phyloP scores from a whole-genome alignment of 1,284 basidiomycete species.

The Melampsora larici-populina region DNA sequence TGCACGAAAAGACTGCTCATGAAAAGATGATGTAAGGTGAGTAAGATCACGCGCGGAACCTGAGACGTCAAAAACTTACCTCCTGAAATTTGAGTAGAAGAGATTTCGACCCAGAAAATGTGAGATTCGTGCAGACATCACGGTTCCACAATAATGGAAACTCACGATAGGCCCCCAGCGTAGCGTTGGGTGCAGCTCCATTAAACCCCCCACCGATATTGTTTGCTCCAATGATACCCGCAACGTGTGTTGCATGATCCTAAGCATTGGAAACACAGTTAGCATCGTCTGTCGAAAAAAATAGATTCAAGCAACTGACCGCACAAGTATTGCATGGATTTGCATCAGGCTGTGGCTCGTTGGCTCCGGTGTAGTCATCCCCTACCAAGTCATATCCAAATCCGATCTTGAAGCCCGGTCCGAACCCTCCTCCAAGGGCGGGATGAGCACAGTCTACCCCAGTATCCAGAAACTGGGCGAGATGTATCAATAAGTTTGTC shows the following conservation, averaged over 20 bases:
- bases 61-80: background rate
- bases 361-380: conserved; percentile 21
- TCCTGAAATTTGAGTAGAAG: too few relatives aligned
- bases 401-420: conserved; percentile 63
- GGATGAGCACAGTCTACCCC: conserved; percentile 64
- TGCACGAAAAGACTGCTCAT: background rate
- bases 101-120: too few relatives aligned
- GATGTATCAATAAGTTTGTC: too few relatives aligned
- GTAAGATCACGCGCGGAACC: background rate
- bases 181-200: conserved; percentile 39
- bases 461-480: conserved; percentile 52
- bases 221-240: conserved; percentile 30
- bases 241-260: conserved; percentile 36
- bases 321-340: conserved; percentile 34
- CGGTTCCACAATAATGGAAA: background rate
- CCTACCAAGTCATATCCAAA: conserved; percentile 62
- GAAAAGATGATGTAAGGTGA: background rate
- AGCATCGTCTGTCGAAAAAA: too few relatives aligned
- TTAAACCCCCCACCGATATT: conserved; percentile 27
- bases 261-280: background rate
- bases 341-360: conserved; percentile 1
- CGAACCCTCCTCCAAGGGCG: conserved; percentile 64
- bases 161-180: conserved; percentile 39
- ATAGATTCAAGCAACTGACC: conserved; percentile 5
- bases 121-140: too few relatives aligned